phyloP scores from a whole-genome alignment of 2,329 filamentous ascomycete species.

The Ophiocordyceps sinensis region DNA sequence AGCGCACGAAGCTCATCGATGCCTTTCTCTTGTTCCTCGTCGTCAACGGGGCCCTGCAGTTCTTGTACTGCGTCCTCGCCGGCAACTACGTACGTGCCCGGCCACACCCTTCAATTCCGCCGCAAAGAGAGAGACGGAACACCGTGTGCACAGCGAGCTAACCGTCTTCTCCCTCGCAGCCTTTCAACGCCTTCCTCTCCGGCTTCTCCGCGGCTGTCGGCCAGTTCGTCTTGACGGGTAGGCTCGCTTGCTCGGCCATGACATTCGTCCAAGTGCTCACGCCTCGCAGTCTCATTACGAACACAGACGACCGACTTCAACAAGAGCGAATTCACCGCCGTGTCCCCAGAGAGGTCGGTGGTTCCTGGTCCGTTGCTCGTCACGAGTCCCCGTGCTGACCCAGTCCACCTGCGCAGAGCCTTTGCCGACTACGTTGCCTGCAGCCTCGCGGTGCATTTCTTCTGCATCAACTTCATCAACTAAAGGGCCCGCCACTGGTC shows the following conservation, averaged over 20 bases:
- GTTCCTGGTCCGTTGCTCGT: slow-evolving; percentile 3
- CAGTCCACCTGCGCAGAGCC: slow-evolving; percentile 41
- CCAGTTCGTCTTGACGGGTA: slow-evolving; percentile 91
- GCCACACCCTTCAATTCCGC: too few relatives aligned
- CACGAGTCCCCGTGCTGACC: slow-evolving; percentile 5
- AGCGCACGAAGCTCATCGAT: slow-evolving; percentile 85
- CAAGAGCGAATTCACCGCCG: slow-evolving; percentile 58
- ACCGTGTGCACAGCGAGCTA: not conserved
- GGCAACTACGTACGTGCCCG: slow-evolving; percentile 74
- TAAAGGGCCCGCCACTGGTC: slow-evolving; percentile 28
- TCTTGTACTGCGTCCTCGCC: slow-evolving; percentile 78
- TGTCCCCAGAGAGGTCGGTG: slow-evolving; percentile 67
- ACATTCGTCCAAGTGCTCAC: not conserved
- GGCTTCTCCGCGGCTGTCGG: slow-evolving; percentile 91
- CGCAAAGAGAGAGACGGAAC: too few relatives aligned
- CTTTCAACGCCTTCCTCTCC: slow-evolving; percentile 96
- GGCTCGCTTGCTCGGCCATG: slow-evolving; percentile 11
- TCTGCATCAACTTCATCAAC: slow-evolving; percentile 99
- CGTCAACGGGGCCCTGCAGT: slow-evolving; percentile 76
- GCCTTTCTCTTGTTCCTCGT: slow-evolving; percentile 81
- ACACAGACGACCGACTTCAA: slow-evolving; percentile 85
- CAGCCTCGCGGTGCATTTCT: slow-evolving; percentile 92
- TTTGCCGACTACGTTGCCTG: slow-evolving; percentile 95
- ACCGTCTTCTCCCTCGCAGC: slow-evolving; percentile 37
- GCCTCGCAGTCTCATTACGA: slow-evolving; percentile 48